A percentile compares a stretch with the other conserved stretches of the same genome.
These are phyloP conservation scores for Tinospora cordifolia DNA, from an alignment of 164 flowering plant genomes.

Conservation along the genomic window DNA sequence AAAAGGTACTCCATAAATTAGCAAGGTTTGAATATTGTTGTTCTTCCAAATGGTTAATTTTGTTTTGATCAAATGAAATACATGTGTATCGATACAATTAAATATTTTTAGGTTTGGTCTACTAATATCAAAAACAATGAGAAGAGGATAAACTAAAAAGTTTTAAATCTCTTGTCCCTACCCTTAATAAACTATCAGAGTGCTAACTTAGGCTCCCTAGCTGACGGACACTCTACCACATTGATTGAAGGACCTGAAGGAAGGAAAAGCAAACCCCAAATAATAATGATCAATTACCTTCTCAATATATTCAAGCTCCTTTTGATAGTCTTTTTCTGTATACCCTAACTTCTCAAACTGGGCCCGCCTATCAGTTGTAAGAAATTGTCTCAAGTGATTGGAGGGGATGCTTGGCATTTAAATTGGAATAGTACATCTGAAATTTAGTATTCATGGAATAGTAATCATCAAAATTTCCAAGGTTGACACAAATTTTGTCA, in stretches of 20 bases:
- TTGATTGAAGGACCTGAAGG: neutral
- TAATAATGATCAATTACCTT: constrained; percentile 39
- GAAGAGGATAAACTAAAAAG: neutral
- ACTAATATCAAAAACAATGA: neutral
- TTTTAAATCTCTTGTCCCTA: neutral
- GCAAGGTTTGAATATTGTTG: no score
- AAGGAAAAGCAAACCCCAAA: neutral
- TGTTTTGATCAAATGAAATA: neutral
- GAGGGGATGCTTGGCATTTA: neutral
- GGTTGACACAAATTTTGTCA: constrained; percentile 96
- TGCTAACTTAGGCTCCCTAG: neutral
- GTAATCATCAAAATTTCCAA: constrained; percentile 81
- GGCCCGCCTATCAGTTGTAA: constrained; percentile 94
- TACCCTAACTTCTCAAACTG: constrained; percentile 87
- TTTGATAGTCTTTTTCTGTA: constrained; percentile 89
- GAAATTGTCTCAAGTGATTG: constrained; percentile 12
- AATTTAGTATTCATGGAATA: neutral
- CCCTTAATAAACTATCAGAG: neutral
- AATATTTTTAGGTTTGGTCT: neutral
- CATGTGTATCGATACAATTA: neutral
- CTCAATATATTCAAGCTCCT: constrained; percentile 96
- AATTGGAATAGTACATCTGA: neutral
- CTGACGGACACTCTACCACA: no score
- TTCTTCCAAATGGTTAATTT: neutral
- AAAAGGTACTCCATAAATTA: no score